phyloP scores from a whole-genome alignment of 768 basidiomycete species.

The Suillus subaureus region DNA sequence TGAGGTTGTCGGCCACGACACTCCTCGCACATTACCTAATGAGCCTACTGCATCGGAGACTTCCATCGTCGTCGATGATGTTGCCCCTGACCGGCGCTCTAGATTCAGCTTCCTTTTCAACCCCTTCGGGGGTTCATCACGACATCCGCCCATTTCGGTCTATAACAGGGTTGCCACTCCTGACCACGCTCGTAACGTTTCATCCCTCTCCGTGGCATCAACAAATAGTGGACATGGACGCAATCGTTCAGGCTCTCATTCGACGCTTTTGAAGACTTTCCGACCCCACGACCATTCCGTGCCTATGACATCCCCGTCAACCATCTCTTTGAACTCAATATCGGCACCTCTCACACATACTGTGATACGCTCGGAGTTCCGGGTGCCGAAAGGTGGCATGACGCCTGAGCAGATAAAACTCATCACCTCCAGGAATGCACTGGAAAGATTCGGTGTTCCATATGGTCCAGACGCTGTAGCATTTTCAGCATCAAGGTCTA shows the following conservation, averaged over 20 bases:
- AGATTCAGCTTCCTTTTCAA: constrained; percentile 52
- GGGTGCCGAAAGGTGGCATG: constrained; percentile 51
- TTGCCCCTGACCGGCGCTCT: constrained; percentile 37
- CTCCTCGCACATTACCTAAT: constrained; percentile 15
- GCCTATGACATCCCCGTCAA: constrained; percentile 62
- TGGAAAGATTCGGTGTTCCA: constrained; percentile 73
- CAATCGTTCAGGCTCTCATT: constrained; percentile 40
- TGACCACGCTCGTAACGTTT: constrained; percentile 16
- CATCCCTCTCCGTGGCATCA: constrained; percentile 25
- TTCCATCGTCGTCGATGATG: neutral
- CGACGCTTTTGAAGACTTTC: constrained; percentile 23
- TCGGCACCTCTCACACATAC: constrained; percentile 80
- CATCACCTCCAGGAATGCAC: constrained; percentile 66
- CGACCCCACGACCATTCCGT: constrained; percentile 44
- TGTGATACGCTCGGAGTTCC: constrained; percentile 67
- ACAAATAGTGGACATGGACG: constrained; percentile 34
- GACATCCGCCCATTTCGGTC: constrained; percentile 15
- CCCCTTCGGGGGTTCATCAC: constrained; percentile 36
- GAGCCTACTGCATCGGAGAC: constrained; percentile 17
- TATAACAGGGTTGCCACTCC: constrained; percentile 25
- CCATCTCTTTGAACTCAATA: constrained; percentile 73
- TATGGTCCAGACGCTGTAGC: constrained; percentile 76
- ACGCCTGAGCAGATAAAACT: constrained; percentile 62
- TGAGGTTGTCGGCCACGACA: constrained; percentile 45
- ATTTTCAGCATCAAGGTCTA: constrained; percentile 50